A percentile compares a stretch with the other conserved stretches of the same genome.
phyloP scores from a whole-genome alignment of 345 rosid species.

The Brassica cretica region DNA sequence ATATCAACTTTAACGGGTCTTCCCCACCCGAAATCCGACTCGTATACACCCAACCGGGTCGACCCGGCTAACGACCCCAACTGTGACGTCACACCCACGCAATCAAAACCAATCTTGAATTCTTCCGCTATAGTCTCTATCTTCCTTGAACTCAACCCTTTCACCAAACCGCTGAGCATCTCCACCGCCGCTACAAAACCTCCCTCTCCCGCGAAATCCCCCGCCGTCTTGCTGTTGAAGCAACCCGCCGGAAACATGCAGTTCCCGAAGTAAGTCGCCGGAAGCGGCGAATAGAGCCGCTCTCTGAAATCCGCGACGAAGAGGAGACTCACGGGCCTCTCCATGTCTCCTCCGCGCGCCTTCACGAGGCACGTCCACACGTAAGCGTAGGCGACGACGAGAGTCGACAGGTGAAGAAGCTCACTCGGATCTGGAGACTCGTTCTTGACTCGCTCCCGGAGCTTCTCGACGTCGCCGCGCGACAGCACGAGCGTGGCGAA shows the following conservation, averaged over 20 bases:
- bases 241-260: conserved; percentile 26
- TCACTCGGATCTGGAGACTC: background rate
- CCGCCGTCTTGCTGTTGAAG: background rate
- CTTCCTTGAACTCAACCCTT: conserved; percentile 10
- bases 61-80: conserved; percentile 32
- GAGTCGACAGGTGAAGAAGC: conserved; percentile 35
- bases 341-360: conserved; percentile 22
- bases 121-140: conserved; percentile 3
- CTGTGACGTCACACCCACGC: background rate
- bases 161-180: conserved; percentile 22
- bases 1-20: conserved; percentile 25
- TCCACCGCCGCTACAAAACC: conserved; percentile 24
- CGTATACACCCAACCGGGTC: conserved; percentile 31
- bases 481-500: conserved; percentile 40
- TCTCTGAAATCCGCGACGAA: conserved; percentile 21
- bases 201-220: conserved; percentile 15
- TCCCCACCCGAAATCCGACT: conserved; percentile 37
- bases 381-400: conserved; percentile 42
- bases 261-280: conserved; percentile 36
- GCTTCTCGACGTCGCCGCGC: conserved; percentile 25
- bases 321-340: conserved; percentile 12
- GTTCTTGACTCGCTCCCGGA: conserved; percentile 32
- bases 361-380: conserved; percentile 29
- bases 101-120: background rate
- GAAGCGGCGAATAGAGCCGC: conserved; percentile 2